Base-by-base conservation (phyloP, 108 stramenopile species). In the Cyclostephanos invisitatus region DNA sequence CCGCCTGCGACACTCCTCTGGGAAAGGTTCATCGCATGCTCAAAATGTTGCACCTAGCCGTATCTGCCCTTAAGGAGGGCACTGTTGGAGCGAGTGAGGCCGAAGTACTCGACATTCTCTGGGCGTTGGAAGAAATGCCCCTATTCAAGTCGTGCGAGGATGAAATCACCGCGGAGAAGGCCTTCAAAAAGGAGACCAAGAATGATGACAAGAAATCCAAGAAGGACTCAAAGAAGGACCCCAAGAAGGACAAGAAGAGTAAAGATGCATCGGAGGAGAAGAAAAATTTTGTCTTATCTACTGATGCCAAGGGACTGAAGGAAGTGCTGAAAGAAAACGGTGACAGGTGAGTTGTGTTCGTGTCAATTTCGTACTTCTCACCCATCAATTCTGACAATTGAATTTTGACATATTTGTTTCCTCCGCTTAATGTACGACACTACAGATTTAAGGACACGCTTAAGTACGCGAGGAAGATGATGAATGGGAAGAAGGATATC, bases 1-100 rank as follows among this genome's bases (percentile, higher is more conserved):
- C 96, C 18, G 81, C 81, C 61, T 93, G 94, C 66, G 93, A 93
- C 62, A 97, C 97, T 67, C 82, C 84, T 22, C 68, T 88, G 35
- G 97, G 97, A 67, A 92, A 93, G 76, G 95, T 98, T 61, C 89
- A 93, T 60, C 95, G 96, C 78, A 95, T 98, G 94, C 78, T 98
- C 79, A 96, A 97, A 84, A 96, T 97, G 92, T 92, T 97, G 32
- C 87, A 95, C 64, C 68, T 92, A 28, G 88, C 91, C 7, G 87
- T 91, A 22, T 87, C 70, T 24, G 90, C 89, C 68, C 76, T 91
- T 25, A 85, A 88, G 60, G 84, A 87, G 49, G 93, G 91, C 54
- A 38, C 82, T 18, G 85, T 91, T 55, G 66, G 84, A 25, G 78
- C 88, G 25, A 89, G 86, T 70, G 88, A 95, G 77, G 95, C 95